Evolutionary conservation across 768 basidiomycete species (phyloP).

Genomic region (Daedaleopsis sinensis): DNA sequence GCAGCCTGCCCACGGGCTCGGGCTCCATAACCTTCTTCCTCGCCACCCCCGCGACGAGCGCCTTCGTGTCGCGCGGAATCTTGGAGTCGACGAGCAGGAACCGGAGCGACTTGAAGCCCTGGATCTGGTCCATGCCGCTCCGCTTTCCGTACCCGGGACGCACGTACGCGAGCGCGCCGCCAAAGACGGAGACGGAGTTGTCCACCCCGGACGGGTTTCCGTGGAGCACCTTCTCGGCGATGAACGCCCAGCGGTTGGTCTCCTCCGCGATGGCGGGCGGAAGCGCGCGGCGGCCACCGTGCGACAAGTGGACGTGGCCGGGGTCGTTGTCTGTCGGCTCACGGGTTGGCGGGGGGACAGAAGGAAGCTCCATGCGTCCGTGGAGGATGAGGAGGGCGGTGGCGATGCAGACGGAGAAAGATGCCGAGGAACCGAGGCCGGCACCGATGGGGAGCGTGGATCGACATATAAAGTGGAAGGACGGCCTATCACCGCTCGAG

Average conservation of each 20-base stretch:
- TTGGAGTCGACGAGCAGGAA: conserved; percentile 94
- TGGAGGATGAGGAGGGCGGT: conserved; percentile 79
- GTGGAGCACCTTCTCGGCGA: conserved; percentile 94
- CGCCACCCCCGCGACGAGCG: conserved; percentile 88
- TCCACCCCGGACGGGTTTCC: conserved; percentile 98
- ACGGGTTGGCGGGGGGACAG: conserved; percentile 50
- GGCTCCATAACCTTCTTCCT: conserved; percentile 78
- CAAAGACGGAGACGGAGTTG: conserved; percentile 91
- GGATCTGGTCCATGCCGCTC: conserved; percentile 82
- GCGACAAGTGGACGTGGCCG: conserved; percentile 63
- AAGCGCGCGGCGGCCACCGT: conserved; percentile 68
- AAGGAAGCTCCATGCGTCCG: conserved; percentile 62
- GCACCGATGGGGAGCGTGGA: conserved; percentile 93
- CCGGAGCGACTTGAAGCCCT: conserved; percentile 88
- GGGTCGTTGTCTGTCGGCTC: conserved; percentile 34
- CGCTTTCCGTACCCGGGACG: conserved; percentile 76
- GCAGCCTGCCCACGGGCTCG: conserved; percentile 75
- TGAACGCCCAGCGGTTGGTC: conserved; percentile 92
- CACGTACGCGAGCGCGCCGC: conserved; percentile 91
- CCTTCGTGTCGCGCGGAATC: conserved; percentile 92
- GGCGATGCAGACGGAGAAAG: conserved; percentile 88
- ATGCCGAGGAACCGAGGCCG: conserved; percentile 95
- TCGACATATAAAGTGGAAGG: conserved; percentile 80
- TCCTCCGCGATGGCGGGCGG: conserved; percentile 67
- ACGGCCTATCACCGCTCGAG: conserved; percentile 58